phyloP scores from a whole-genome alignment of 2,329 filamentous ascomycete species.

The Metarhizium humberi region DNA sequence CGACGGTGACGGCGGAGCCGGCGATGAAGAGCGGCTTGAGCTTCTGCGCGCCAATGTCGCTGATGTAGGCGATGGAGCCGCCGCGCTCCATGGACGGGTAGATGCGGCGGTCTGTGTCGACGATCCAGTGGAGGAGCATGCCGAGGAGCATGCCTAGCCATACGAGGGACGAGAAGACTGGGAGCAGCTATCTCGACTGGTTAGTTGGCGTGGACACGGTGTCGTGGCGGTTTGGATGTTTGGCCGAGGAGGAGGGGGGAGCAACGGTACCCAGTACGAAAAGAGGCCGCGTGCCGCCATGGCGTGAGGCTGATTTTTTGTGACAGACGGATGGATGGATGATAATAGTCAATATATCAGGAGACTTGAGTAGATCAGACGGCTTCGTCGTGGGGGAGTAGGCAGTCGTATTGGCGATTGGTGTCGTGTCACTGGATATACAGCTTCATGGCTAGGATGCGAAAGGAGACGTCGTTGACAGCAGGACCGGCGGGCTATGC shows the following conservation, averaged over 20 bases:
- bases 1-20: constrained; percentile 59
- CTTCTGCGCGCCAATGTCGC: constrained; percentile 49
- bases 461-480: too few relatives aligned
- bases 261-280: constrained; percentile 29
- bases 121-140: constrained; percentile 61
- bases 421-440: too few relatives aligned
- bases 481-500: too few relatives aligned
- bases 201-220: too few relatives aligned
- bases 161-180: constrained; percentile 55
- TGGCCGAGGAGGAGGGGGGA: not conserved
- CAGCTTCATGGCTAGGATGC: too few relatives aligned
- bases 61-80: constrained; percentile 64
- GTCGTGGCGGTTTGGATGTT: too few relatives aligned
- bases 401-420: too few relatives aligned
- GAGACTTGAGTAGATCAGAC: too few relatives aligned
- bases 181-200: constrained; percentile 42
- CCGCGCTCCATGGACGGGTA: constrained; percentile 50
- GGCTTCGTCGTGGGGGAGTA: too few relatives aligned
- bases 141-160: constrained; percentile 62
- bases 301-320: not conserved
- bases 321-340: too few relatives aligned
- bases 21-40: constrained; percentile 74
- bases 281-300: constrained; percentile 23
- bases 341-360: too few relatives aligned
- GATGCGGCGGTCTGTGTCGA: constrained; percentile 40